phyloP scores from a whole-genome alignment of 2,329 filamentous ascomycete species.

The Coniochaeta sp. region DNA sequence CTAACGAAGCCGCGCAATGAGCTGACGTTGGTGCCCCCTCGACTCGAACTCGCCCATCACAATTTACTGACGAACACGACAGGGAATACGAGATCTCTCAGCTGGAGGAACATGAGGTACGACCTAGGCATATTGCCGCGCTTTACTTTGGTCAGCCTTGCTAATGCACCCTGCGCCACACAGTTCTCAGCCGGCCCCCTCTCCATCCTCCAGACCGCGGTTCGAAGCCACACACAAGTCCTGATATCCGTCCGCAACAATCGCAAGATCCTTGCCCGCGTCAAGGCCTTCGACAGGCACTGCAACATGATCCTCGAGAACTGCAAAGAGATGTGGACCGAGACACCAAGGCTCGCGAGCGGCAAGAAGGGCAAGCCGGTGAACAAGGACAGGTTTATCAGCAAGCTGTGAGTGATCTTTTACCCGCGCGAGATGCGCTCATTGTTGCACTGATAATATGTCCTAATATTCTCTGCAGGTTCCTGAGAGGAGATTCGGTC shows the following conservation, averaged over 20 bases:
- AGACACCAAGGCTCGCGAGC: slow-evolving; percentile 73
- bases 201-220: slow-evolving; percentile 93
- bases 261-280: slow-evolving; percentile 90
- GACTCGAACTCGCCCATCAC: slow-evolving; percentile 8
- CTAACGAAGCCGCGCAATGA: slow-evolving; percentile 82
- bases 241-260: slow-evolving; percentile 98
- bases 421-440: slow-evolving; percentile 9
- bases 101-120: slow-evolving; percentile 50
- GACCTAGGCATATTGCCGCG: not conserved
- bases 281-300: slow-evolving; percentile 97
- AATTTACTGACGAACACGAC: slow-evolving; percentile 6
- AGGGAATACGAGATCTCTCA: slow-evolving; percentile 89
- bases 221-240: slow-evolving; percentile 89
- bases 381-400: slow-evolving; percentile 97
- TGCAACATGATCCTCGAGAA: slow-evolving; percentile 73
- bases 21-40: slow-evolving; percentile 65
- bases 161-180: not conserved
- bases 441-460: slow-evolving; percentile 4
- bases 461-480: slow-evolving; percentile 10
- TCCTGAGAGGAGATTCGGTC: slow-evolving; percentile 16
- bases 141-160: not conserved
- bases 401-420: slow-evolving; percentile 76
- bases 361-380: slow-evolving; percentile 86
- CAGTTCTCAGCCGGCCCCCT: slow-evolving; percentile 50
- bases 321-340: slow-evolving; percentile 96